Percentiles rank a stretch among this genome's conserved stretches.
Conservation (phyloP, 1,139 yeast genomes). For the Candida sp. region DNA sequence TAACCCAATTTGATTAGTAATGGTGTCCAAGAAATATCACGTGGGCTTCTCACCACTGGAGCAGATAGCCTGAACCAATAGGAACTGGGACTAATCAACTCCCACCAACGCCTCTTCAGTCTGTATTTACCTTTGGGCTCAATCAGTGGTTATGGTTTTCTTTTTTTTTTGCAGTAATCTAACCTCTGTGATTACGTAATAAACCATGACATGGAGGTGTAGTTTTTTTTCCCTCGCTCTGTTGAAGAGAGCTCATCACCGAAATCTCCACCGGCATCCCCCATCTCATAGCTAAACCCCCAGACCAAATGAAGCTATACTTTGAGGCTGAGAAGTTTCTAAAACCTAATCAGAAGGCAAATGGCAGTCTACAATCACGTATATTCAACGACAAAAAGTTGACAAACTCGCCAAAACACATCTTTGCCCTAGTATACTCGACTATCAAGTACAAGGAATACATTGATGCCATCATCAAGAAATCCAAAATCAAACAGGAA, state of each 20-base stretch:
- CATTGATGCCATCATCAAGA: conserved; percentile 63
- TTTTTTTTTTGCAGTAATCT: conserved; percentile 3
- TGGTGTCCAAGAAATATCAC: background rate
- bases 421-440: conserved; percentile 82
- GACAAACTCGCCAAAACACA: conserved; percentile 67
- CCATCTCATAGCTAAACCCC: background rate
- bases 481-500: conserved; percentile 60
- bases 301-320: conserved; percentile 56
- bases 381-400: conserved; percentile 57
- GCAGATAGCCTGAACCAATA: too few species aligned
- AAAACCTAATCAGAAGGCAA: conserved; percentile 20
- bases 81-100: too few species aligned
- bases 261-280: conserved; percentile 2
- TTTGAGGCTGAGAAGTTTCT: conserved; percentile 62
- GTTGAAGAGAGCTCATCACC: conserved; percentile 1
- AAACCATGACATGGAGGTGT: background rate
- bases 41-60: background rate
- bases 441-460: conserved; percentile 72
- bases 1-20: background rate
- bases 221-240: too few species aligned
- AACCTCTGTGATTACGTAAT: background rate
- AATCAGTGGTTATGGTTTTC: background rate
- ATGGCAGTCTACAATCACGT: conserved; percentile 64
- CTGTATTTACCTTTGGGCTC: background rate
- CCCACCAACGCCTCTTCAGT: too few species aligned